Evolutionary conservation across 1,284 basidiomycete genomes (phyloP).

Genomic region (Papiliotrema laurentii): DNA sequence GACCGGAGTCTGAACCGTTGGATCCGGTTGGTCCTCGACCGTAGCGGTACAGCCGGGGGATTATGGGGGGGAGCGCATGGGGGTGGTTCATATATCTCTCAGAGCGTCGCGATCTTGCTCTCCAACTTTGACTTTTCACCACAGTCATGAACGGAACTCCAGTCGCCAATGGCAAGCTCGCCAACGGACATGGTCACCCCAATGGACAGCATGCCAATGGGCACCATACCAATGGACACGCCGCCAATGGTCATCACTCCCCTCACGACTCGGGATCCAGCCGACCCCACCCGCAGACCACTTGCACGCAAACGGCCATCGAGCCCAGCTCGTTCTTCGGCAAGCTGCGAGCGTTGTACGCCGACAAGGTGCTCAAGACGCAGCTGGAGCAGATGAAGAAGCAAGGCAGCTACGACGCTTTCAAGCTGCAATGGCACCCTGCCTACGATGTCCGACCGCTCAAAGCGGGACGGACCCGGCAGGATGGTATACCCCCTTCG

Average conservation of each 20-base stretch:
- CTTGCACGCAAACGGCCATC: conserved; percentile 13
- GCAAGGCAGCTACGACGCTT: conserved; percentile 37
- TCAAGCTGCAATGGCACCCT: conserved; percentile 30
- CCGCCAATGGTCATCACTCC: background rate
- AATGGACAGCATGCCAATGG: background rate
- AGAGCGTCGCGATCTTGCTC: too few relatives aligned
- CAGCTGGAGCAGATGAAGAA: conserved; percentile 32
- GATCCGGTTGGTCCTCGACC: too few relatives aligned
- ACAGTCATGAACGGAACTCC: too few relatives aligned
- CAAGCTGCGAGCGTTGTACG: conserved; percentile 22
- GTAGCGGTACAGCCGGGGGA: too few relatives aligned
- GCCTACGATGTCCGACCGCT: conserved; percentile 25
- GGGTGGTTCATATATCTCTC: too few relatives aligned
- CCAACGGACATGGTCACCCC: background rate
- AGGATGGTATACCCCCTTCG: conserved; percentile 26
- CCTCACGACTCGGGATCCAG: background rate
- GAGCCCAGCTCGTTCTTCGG: conserved; percentile 27
- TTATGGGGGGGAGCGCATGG: too few relatives aligned
- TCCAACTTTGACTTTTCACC: too few relatives aligned
- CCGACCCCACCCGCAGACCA: conserved; percentile 14
- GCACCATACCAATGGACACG: background rate
- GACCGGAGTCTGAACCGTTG: too few relatives aligned
- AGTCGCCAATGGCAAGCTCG: background rate
- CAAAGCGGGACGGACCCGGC: conserved; percentile 15
- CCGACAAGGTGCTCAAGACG: conserved; percentile 29